A percentile compares a stretch with the other conserved stretches of the same genome.
Conservation (phyloP, 176 grass and related monocot species). For the Dendrocalamus sinicus region DNA sequence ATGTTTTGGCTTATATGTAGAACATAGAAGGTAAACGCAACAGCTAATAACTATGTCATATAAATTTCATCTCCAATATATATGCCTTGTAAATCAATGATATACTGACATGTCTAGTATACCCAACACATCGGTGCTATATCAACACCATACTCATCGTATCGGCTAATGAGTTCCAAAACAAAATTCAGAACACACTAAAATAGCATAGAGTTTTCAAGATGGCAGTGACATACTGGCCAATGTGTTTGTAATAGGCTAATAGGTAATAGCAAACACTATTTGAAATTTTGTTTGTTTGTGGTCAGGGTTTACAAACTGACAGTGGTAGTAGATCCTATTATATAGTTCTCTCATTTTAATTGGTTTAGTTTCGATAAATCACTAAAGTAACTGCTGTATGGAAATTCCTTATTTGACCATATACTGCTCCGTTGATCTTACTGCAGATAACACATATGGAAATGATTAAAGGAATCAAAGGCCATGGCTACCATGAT, state of each 20-base stretch:
- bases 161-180: background rate
- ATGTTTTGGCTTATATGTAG: conserved; percentile 19
- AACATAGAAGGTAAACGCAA: background rate
- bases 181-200: conserved; percentile 1
- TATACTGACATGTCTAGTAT: background rate
- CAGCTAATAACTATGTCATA: conserved; percentile 1
- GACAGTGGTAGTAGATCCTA: background rate
- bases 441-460: conserved; percentile 86
- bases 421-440: conserved; percentile 19
- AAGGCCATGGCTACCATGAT: conserved; percentile 89
- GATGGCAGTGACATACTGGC: background rate
- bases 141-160: background rate
- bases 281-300: background rate
- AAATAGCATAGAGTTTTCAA: background rate
- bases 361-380: background rate
- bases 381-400: background rate
- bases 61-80: background rate
- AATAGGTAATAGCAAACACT: conserved; percentile 1
- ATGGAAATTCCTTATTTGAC: conserved; percentile 32
- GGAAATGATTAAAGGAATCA: conserved; percentile 99
- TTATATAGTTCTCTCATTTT: background rate
- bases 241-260: background rate
- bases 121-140: conserved; percentile 11
- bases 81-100: background rate
- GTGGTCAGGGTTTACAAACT: background rate